Evolutionary conservation across 1,284 basidiomycete species (phyloP).

Genomic region (Marasmius tenuissimus): DNA sequence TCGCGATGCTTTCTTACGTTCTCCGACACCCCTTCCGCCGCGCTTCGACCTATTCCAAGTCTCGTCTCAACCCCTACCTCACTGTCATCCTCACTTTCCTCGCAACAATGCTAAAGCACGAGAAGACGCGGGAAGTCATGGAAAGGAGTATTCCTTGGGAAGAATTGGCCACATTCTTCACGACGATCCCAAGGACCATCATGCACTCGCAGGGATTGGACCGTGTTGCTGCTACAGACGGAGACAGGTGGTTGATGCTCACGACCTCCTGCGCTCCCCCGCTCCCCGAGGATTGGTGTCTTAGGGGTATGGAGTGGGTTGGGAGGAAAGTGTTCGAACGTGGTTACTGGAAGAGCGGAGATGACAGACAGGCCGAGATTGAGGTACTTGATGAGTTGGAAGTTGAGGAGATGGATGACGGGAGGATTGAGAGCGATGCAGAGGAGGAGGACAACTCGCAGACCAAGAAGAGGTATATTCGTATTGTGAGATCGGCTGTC

Average conservation of each 20-base stretch:
- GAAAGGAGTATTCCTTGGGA: conserved; percentile 87
- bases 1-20: conserved; percentile 74
- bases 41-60: conserved; percentile 52
- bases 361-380: conserved; percentile 69
- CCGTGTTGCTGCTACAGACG: conserved; percentile 10
- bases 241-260: conserved; percentile 56
- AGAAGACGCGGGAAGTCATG: conserved; percentile 58
- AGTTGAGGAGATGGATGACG: conserved; percentile 62
- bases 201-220: conserved; percentile 42
- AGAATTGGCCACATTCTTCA: conserved; percentile 67
- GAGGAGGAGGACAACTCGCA: conserved; percentile 41
- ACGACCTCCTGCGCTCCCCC: conserved; percentile 68
- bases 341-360: conserved; percentile 84
- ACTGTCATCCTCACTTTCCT: conserved; percentile 88
- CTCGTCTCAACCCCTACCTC: conserved; percentile 84
- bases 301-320: conserved; percentile 95
- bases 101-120: conserved; percentile 69
- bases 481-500: conserved; percentile 73
- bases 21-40: conserved; percentile 68
- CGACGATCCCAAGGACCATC: conserved; percentile 58
- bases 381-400: conserved; percentile 75
- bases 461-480: conserved; percentile 61
- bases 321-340: conserved; percentile 86
- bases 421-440: conserved; percentile 74
- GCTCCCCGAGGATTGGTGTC: conserved; percentile 92